phyloP scores from a whole-genome alignment of 176 grass and related monocot species.

The Guadua angustifolia region DNA sequence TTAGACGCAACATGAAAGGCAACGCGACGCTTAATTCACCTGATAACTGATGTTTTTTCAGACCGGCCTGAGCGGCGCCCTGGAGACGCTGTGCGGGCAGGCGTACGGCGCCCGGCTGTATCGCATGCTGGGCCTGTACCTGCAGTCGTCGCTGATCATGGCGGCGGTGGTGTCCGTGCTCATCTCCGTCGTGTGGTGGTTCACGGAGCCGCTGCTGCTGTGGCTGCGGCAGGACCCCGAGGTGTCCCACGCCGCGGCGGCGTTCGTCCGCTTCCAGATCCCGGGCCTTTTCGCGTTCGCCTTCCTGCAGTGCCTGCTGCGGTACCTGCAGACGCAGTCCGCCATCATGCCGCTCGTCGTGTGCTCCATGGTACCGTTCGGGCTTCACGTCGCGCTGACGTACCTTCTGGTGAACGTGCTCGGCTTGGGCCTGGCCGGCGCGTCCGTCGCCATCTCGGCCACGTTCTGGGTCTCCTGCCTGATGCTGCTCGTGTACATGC shows the following conservation, averaged over 20 bases:
- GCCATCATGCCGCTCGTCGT: conserved; percentile 62
- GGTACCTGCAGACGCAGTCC: conserved; percentile 86
- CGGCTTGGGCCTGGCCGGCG: conserved; percentile 60
- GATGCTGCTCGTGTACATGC: conserved; percentile 65
- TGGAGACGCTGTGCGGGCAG: conserved; percentile 94
- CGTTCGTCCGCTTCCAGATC: conserved; percentile 59
- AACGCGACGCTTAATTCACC: background rate
- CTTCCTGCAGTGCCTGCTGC: conserved; percentile 68
- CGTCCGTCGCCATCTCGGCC: conserved; percentile 46
- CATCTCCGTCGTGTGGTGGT: conserved; percentile 71
- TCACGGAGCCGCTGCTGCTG: conserved; percentile 67
- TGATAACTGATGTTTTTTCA: conserved; percentile 20
- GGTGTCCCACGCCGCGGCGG: conserved; percentile 57
- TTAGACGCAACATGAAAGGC: background rate
- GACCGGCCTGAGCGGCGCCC: conserved; percentile 76
- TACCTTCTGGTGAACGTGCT: conserved; percentile 61
- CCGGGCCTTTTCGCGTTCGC: conserved; percentile 74
- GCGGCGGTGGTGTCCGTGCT: conserved; percentile 47
- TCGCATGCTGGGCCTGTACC: conserved; percentile 74
- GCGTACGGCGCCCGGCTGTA: conserved; percentile 69
- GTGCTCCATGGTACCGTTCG: conserved; percentile 65
- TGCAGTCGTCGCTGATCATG: conserved; percentile 77
- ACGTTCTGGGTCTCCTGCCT: conserved; percentile 66
- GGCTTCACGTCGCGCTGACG: conserved; percentile 58
- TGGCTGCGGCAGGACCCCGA: conserved; percentile 63